Conservation (phyloP, 371 early-diverging fungal species). For the Mortierella sp. region DNA sequence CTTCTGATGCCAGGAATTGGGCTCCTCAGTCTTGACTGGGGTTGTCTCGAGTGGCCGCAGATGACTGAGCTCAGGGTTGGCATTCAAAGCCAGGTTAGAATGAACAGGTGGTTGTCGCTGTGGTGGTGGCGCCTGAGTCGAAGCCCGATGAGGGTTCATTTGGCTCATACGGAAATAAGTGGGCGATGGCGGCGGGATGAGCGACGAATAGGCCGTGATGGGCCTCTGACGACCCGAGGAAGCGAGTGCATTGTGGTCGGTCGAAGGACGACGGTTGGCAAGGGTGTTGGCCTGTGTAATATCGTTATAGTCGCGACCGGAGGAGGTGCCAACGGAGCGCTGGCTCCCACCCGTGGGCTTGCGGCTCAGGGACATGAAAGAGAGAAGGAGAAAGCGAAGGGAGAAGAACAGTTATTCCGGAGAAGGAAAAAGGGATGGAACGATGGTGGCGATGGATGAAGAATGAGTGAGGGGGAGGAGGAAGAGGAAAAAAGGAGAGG, state of each 20-base stretch:
- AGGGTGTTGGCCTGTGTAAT: conserved; percentile 43
- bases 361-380: neutral
- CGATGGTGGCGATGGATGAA: neutral
- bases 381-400: neutral
- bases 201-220: conserved; percentile 37
- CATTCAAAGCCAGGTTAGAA: neutral
- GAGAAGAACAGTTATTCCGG: too few species aligned
- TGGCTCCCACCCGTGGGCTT: conserved; percentile 7
- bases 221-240: conserved; percentile 32
- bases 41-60: conserved; percentile 26
- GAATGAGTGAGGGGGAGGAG: neutral
- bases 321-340: conserved; percentile 15
- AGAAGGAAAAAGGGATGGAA: too few species aligned
- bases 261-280: conserved; percentile 37
- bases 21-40: conserved; percentile 14
- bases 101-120: neutral
- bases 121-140: neutral
- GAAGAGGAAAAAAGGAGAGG: neutral
- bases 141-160: conserved; percentile 7
- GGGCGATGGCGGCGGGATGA: conserved; percentile 51
- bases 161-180: conserved; percentile 44
- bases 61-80: conserved; percentile 25
- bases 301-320: conserved; percentile 23
- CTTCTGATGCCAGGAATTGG: conserved; percentile 29
- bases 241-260: conserved; percentile 20